Conservation (phyloP, 2,329 filamentous ascomycete genomes). For the Parastagonospora avenae region DNA sequence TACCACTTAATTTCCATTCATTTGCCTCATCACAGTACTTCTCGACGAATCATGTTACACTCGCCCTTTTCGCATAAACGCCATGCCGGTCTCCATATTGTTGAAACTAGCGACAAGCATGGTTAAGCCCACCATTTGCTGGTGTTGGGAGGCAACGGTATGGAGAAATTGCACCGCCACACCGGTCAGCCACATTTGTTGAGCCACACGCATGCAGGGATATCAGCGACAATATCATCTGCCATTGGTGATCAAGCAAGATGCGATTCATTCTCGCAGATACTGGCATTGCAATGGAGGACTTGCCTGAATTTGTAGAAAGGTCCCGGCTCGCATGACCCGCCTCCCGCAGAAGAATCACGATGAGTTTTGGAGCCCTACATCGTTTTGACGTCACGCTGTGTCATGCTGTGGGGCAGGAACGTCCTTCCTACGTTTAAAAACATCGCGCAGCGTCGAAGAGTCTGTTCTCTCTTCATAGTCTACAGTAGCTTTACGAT, state of each 20-base stretch:
- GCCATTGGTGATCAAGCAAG: too few relatives aligned
- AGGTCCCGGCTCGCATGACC: slow-evolving; percentile 9
- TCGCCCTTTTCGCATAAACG: background rate
- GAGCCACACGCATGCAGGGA: too few relatives aligned
- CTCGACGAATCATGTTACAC: background rate
- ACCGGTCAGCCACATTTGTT: too few relatives aligned
- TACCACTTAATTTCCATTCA: background rate
- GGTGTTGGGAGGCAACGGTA: too few relatives aligned
- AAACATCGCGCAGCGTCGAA: slow-evolving; percentile 9
- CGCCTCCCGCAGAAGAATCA: slow-evolving; percentile 8
- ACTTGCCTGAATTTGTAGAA: slow-evolving; percentile 12
- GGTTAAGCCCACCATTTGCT: too few relatives aligned
- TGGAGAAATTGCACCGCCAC: too few relatives aligned
- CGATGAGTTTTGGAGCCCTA: slow-evolving; percentile 10
- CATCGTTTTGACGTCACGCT: slow-evolving; percentile 21
- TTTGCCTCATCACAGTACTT: background rate
- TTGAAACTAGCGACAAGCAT: too few relatives aligned
- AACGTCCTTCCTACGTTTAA: slow-evolving; percentile 10
- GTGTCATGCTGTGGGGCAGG: slow-evolving; percentile 9
- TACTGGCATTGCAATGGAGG: background rate
- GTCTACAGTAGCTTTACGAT: slow-evolving; percentile 3
- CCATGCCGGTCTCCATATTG: too few relatives aligned
- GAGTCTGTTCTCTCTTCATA: slow-evolving; percentile 1
- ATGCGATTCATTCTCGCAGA: too few relatives aligned
- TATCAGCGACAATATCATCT: too few relatives aligned